Base-by-base conservation (phyloP, 2,329 filamentous ascomycete genomes). In the Aureobasidium lini region DNA sequence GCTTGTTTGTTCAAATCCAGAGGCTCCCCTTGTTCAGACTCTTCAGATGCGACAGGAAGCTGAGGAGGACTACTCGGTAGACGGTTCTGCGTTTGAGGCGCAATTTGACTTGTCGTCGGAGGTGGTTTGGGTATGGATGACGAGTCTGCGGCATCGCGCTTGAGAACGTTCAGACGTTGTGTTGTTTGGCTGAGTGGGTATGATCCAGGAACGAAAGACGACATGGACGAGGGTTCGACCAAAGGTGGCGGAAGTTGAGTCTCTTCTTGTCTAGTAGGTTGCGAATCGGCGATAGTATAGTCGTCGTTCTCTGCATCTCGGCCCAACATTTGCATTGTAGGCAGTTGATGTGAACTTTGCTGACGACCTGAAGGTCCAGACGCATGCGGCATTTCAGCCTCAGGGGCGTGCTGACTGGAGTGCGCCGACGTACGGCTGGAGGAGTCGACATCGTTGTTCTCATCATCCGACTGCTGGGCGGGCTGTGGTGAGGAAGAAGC, bases 241-340 rank as follows among this genome's bases (percentile, higher is more conserved):
- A 67, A 57, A 11, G 64, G 61, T 39, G 67, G 68, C n/a, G 69
- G 70, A 23, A 61, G 68, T 8, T 70, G 67, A 13, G 66, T 57
- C 36, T 52, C 48, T 31, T 69, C 62, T 13, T 62, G 64, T 15
- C 64, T 63, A 9, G 71, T 68, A 10, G 75, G 74, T 57, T 79
- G 77, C 15, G 77, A 79, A 60, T 79, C 73, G 60, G 75, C 75
- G 16, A 79, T 69, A 8, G 76, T 73, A 23, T 74, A 70, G 66
- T 70, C 43, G 11, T 34, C n/a, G n/a, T 37, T 9, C 7, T 16
- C 52, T 47, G 34, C 44, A 39, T 53, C 31, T 31, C 36, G 43
- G 43, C 29, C 29, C 23, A 28, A 40, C 28, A 52, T 44, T 15
- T 39, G 37, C n/a, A 36, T 54, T 10, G 29, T 28, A 1, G 31